These are phyloP conservation scores for Aspergillus mulundensis DNA, from an alignment of 495 filamentous ascomycete genomes.

Conservation along the genomic window DNA sequence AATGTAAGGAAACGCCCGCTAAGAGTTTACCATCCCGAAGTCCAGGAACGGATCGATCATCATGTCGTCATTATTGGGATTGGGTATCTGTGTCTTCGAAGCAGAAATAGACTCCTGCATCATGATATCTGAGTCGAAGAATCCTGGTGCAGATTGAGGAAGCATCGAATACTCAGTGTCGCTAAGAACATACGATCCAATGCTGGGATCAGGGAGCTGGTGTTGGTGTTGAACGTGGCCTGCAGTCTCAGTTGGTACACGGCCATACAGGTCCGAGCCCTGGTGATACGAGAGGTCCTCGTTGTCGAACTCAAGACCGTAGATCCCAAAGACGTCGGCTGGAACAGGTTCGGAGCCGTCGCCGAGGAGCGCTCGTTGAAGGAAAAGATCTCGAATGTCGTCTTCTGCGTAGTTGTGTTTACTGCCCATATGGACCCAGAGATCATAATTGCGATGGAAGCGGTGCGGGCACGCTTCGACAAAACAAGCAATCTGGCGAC, in stretches of 20 bases:
- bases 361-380: constrained; percentile 36
- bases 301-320: constrained; percentile 41
- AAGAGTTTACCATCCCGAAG: constrained; percentile 29
- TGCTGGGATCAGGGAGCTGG: background rate
- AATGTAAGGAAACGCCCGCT: background rate
- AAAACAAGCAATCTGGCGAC: constrained; percentile 54
- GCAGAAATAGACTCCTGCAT: constrained; percentile 24
- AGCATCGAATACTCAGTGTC: background rate
- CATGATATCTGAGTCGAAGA: constrained; percentile 23
- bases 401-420: constrained; percentile 48
- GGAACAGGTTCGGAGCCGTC: constrained; percentile 25
- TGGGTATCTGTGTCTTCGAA: constrained; percentile 35
- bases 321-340: constrained; percentile 37
- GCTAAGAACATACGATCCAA: constrained; percentile 7
- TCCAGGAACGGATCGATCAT: constrained; percentile 35
- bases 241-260: background rate
- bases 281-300: constrained; percentile 20
- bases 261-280: constrained; percentile 7
- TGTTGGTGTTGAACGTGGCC: background rate
- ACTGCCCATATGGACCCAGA: constrained; percentile 59
- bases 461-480: constrained; percentile 49
- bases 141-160: constrained; percentile 7
- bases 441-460: constrained; percentile 65
- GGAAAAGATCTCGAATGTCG: constrained; percentile 47
- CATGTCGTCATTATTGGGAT: constrained; percentile 26